Evolutionary conservation across 139 green algal genomes (phyloP), one percentile per base, ranked within the genome.

Genomic region (Coelastrella sp.): DNA sequence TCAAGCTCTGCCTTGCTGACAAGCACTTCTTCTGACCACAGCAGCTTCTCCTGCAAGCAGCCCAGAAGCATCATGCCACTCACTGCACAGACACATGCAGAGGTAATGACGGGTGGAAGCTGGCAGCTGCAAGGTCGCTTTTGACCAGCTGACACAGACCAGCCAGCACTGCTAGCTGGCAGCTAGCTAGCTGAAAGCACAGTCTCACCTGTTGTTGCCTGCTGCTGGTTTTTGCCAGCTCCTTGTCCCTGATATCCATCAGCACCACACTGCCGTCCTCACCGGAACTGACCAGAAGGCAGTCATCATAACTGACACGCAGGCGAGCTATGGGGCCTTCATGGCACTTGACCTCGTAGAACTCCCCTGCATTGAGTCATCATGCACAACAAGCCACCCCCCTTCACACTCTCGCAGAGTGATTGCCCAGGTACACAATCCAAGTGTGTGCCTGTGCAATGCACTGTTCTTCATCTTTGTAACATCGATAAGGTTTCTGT

Each of bases 21-120:
- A 75, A 99, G 94, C 84, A 99, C 97, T 94, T 99, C 97, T 89
- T 97, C 96, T 10, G 95, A 92, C 72, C 90, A 98, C 4, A 94
- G 83, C 63, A 97, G 74, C 80, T 89, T 90, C 89, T 98, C 97
- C 72, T 93, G 90, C 66, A 87, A 73, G 72, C 74, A 86, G 61
- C 10, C 7, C 24, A 75, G 35, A 65, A 73, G 59, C 80, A 72
- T 56, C 76, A 60, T 35, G n/a, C 78, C 19, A 9, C 78, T 70
- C 15, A 9, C 27, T 22, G 11, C 78, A 84, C 17, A 35, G 25
- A 35, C 11, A 49, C 76, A 20, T 60, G 76, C 76, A 49, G 12
- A 78, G 19, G 72, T 70, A 4, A 4, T 70, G 61, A 20, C 12
- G 11, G 14, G 15, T 76, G 70, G 19, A 11, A 24, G 15, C 70